Evolutionary conservation across 2,329 filamentous ascomycete genomes (phyloP).

Genomic region (Aureobasidium sp.): DNA sequence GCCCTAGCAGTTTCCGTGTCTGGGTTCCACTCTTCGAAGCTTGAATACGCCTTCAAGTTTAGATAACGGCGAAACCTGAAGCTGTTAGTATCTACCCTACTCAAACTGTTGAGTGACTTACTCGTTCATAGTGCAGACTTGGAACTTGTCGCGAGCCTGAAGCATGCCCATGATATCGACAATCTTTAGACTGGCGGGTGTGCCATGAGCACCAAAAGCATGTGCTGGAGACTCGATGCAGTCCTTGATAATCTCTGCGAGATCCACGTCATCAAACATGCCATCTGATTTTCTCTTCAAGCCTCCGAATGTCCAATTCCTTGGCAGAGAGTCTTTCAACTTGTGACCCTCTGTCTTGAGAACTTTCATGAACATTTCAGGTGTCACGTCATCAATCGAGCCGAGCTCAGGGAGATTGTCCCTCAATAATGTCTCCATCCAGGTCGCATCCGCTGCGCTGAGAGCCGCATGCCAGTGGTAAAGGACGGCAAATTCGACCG

Average conservation of each 20-base stretch:
- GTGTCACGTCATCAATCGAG: conserved; percentile 38
- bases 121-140: conserved; percentile 48
- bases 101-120: conserved; percentile 23
- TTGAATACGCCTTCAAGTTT: conserved; percentile 32
- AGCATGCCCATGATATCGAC: conserved; percentile 44
- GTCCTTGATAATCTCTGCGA: conserved; percentile 40
- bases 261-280: conserved; percentile 37
- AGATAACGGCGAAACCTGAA: conserved; percentile 31
- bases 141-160: conserved; percentile 41
- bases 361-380: conserved; percentile 38
- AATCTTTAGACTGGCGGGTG: conserved; percentile 40
- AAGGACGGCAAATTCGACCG: conserved; percentile 41
- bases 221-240: conserved; percentile 45
- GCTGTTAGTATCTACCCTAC: neutral
- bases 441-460: conserved; percentile 38
- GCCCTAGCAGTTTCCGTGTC: conserved; percentile 32
- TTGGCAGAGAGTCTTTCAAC: conserved; percentile 27
- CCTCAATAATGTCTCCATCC: conserved; percentile 39
- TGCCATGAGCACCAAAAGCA: conserved; percentile 45
- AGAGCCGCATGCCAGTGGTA: conserved; percentile 44
- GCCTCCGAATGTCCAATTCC: conserved; percentile 39
- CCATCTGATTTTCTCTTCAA: conserved; percentile 37
- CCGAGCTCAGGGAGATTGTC: conserved; percentile 32
- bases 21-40: conserved; percentile 30
- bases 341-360: conserved; percentile 33